Evolutionary conservation across 225 moss, liverwort and hornwort genomes (phyloP), one percentile per base, ranked within the genome.

Genomic region (Bryoerythrophyllum caledonicum): DNA sequence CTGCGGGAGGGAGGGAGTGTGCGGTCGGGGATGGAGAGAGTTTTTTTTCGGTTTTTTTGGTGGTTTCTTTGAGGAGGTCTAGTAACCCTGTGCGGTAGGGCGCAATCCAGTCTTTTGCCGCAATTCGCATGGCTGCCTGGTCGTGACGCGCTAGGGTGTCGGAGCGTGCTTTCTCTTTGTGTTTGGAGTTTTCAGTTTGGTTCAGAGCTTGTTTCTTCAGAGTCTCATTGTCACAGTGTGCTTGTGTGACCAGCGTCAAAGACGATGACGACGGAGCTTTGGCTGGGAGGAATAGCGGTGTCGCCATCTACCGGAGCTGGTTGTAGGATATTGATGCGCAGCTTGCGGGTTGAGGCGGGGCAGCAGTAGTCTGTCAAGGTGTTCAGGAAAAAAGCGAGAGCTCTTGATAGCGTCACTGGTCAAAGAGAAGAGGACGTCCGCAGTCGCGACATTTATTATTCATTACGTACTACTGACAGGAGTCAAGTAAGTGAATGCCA

Each of bases 251-350:
- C 85, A 82, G 85, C 38, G 70, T 76, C 79, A 69, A 73, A 85
- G 82, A 80, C 71, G 80, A 83, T 86, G 86, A 83, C 86, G 83
- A 86, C 74, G 83, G 77, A 72, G 82, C 60, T 72, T 61, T 64
- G 63, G 59, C 53, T 77, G 37, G 67, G 60, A 77, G 80, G 67
- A 74, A 53, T 41, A 49, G 27, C 49, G 62, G 70, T 70, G 73
- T 70, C 57, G 60, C 68, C 70, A n/a, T 71, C 74, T 58, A 41
- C 64, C 16, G 71, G 78, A 71, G 67, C 80, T 71, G 80, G 83
- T 73, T 80, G 74, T 74, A 74, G 82, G 77, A 82, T 77, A 80
- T 65, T 82, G 82, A 56, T 66, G 77, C 65, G 72, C 67, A 77
- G 72, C 76, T 78, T 63, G 78, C 68, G 51, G 60, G 69, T 67